Percentiles rank a stretch among this genome's conserved stretches.
Conservation (phyloP, 352 stramenopile genomes). For the Phytopythium oedochilum region DNA sequence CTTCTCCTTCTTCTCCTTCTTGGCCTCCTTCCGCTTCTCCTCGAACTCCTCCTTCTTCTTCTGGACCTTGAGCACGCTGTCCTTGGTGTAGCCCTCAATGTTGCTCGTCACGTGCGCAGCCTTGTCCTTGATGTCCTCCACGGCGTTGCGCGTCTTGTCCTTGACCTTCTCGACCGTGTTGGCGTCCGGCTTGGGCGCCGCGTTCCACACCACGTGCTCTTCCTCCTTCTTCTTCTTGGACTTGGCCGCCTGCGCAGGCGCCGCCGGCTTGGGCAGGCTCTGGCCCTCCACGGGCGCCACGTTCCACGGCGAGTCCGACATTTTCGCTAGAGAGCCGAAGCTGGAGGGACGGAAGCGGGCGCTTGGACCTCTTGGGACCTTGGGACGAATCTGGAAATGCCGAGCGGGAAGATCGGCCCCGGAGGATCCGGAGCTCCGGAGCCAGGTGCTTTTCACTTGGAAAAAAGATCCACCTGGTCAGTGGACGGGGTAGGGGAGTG, state of each 20-base stretch:
- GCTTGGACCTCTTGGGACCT: background rate
- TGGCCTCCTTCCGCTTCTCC: slow-evolving; percentile 44
- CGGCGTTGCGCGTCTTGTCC: slow-evolving; percentile 33
- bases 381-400: slow-evolving; percentile 29
- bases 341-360: background rate
- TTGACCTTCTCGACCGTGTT: slow-evolving; percentile 31
- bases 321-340: slow-evolving; percentile 1
- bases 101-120: slow-evolving; percentile 32
- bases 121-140: slow-evolving; percentile 42
- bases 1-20: slow-evolving; percentile 26
- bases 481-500: background rate
- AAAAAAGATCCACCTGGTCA: background rate
- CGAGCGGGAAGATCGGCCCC: slow-evolving; percentile 16
- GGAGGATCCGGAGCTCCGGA: background rate
- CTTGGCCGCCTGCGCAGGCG: slow-evolving; percentile 11
- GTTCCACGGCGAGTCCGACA: slow-evolving; percentile 46
- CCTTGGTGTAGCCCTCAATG: slow-evolving; percentile 68
- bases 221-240: slow-evolving; percentile 30
- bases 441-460: too few relatives aligned
- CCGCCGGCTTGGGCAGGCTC: slow-evolving; percentile 16
- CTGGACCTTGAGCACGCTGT: slow-evolving; percentile 61
- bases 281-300: slow-evolving; percentile 30
- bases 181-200: slow-evolving; percentile 32
- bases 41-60: slow-evolving; percentile 43
- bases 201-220: slow-evolving; percentile 40